Percentiles rank a stretch among this genome's conserved stretches.
phyloP scores from a whole-genome alignment of 495 filamentous ascomycete genomes.

The Penicillium waksmanii region DNA sequence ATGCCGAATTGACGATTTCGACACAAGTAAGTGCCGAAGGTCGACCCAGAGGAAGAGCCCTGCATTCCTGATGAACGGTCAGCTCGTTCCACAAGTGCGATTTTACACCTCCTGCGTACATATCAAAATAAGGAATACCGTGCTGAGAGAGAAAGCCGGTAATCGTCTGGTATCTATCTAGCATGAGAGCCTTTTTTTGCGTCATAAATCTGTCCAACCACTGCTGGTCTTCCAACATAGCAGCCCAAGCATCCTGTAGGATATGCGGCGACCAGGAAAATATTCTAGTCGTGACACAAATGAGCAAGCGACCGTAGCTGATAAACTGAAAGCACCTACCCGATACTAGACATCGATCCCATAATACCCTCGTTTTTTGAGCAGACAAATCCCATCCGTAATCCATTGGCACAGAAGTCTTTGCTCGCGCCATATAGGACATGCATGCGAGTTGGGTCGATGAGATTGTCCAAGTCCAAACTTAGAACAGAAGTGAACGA shows the following conservation, averaged over 20 bases:
- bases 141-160: constrained; percentile 1
- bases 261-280: constrained; percentile 44
- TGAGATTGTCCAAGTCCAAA: constrained; percentile 37
- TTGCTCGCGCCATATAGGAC: constrained; percentile 53
- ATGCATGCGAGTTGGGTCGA: constrained; percentile 44
- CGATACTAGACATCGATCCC: constrained; percentile 33
- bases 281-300: constrained; percentile 7
- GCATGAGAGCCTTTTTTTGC: constrained; percentile 16
- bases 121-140: constrained; percentile 6
- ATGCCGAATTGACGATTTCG: constrained; percentile 1
- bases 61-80: constrained; percentile 33
- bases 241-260: constrained; percentile 39
- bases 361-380: constrained; percentile 41
- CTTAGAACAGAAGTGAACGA: constrained; percentile 44
- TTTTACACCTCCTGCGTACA: neutral
- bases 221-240: constrained; percentile 42
- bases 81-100: neutral
- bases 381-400: constrained; percentile 48
- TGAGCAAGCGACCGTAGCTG: too few relatives aligned
- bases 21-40: constrained; percentile 34
- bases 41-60: constrained; percentile 57
- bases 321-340: constrained; percentile 5
- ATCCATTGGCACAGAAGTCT: constrained; percentile 50
- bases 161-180: constrained; percentile 18
- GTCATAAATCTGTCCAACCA: constrained; percentile 33